Evolutionary conservation across 352 stramenopile genomes (phyloP), one percentile per base, ranked within the genome.

Genomic region (Phytophthora tubulina): DNA sequence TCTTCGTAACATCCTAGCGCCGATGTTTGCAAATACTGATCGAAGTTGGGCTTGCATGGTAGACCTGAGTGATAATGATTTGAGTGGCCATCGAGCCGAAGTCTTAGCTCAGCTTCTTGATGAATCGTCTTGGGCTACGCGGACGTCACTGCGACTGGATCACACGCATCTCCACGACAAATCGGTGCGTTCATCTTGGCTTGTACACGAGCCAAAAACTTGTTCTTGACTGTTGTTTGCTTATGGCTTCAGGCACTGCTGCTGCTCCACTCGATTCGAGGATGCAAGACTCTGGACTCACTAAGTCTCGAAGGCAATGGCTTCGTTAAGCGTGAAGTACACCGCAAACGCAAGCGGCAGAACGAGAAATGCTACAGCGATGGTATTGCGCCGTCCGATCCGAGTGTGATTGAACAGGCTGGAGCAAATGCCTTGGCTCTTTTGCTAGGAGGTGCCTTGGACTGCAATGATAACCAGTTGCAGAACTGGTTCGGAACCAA

Each of bases 1-100:
- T 41, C 27, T 95, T 39, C 60, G 69, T 11, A 82, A 84, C 33
- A 90, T 95, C 6, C 53, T 94, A 11, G 70, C 70, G 1, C 85
- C 85, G 2, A 91, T 91, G 85, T 90, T 94, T 11, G 72, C 80
- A 14, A 94, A 94, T 63, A 77, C 70, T 3, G 71, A 75, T 13
- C 70, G 85, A 8, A 56, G 61, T 10, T 71, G 64, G 35, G 76
- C 79, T 7, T 85, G 82, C 17, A 71, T 81, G 61, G 57, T 94
- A 2, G 85, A 95, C 46, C 45, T 94, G 45, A 95, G 86, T n/a
- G 88, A 94, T 57, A 95, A 95, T 69, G 65, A 92, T 38, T 64
- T 94, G 6, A 81, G 78, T 39, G 79, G 86, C 4, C 49, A 76
- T 35, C 82, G 81, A 44, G 85, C 81, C 7, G 67, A 73, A 15